phyloP scores from a whole-genome alignment of 1,284 basidiomycete genomes.

The Tremellales sp. region DNA sequence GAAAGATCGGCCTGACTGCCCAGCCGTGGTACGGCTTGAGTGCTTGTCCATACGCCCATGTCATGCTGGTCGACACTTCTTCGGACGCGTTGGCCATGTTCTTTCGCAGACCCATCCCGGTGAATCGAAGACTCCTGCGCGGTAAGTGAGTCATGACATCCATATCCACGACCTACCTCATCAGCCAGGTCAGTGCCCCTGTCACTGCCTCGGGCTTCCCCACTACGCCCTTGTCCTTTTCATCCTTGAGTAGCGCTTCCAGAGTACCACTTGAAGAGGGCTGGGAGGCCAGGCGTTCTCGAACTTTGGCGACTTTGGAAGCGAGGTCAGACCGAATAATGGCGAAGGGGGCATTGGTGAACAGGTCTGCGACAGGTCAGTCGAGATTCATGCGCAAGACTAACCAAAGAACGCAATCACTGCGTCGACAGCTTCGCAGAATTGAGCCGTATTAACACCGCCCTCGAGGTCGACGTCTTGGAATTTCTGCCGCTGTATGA shows the following conservation, averaged over 20 bases:
- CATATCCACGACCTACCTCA: slow-evolving; percentile 11
- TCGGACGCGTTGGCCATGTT: slow-evolving; percentile 61
- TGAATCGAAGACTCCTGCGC: slow-evolving; percentile 73
- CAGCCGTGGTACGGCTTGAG: slow-evolving; percentile 80
- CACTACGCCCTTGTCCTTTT: slow-evolving; percentile 41
- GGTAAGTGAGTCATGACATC: not conserved
- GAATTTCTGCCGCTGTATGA: slow-evolving; percentile 66
- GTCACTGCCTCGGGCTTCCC: slow-evolving; percentile 17
- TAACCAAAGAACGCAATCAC: slow-evolving; percentile 81
- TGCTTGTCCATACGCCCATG: slow-evolving; percentile 67
- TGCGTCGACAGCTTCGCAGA: too few species aligned
- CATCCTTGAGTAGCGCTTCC: slow-evolving; percentile 73
- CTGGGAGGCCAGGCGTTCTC: slow-evolving; percentile 64
- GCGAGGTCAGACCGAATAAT: slow-evolving; percentile 20
- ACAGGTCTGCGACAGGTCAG: slow-evolving; percentile 13
- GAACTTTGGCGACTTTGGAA: slow-evolving; percentile 62
- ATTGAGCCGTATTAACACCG: slow-evolving; percentile 77
- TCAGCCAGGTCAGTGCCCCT: slow-evolving; percentile 21
- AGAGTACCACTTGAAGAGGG: slow-evolving; percentile 66
- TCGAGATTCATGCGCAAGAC: slow-evolving; percentile 22
- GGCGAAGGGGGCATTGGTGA: slow-evolving; percentile 22
- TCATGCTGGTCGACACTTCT: slow-evolving; percentile 72
- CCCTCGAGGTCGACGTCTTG: slow-evolving; percentile 75
- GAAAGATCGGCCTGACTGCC: slow-evolving; percentile 73
- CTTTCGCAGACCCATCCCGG: slow-evolving; percentile 69